Percentiles rank a stretch among this genome's conserved stretches.
These are phyloP conservation scores for Diaporthe humulicola DNA, from an alignment of 2,329 filamentous ascomycete genomes.

Conservation along the genomic window DNA sequence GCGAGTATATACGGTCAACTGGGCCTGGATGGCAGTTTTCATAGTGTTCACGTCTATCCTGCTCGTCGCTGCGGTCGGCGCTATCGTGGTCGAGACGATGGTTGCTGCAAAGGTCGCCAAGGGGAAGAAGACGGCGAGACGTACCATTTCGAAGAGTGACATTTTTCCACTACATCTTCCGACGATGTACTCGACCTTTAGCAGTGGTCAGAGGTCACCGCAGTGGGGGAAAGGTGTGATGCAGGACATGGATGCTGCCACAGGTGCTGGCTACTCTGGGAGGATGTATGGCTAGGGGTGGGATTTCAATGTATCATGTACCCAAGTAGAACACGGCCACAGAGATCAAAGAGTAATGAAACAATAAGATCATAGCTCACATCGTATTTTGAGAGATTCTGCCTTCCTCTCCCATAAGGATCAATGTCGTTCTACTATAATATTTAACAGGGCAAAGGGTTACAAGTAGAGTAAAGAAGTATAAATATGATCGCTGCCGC, in stretches of 20 bases:
- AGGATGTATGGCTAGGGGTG: not conserved
- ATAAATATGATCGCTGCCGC: too few species aligned
- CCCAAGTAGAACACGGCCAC: too few species aligned
- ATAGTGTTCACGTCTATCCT: slow-evolving; percentile 33
- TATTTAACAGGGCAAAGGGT: too few species aligned
- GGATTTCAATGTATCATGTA: not conserved
- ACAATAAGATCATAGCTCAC: not conserved
- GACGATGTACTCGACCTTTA: slow-evolving; percentile 38
- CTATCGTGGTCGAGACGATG: slow-evolving; percentile 37
- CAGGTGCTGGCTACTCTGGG: not conserved
- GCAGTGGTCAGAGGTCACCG: slow-evolving; percentile 37
- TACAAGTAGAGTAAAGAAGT: too few species aligned
- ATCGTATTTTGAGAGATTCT: too few species aligned
- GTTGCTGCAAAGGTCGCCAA: slow-evolving; percentile 37
- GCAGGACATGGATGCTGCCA: slow-evolving; percentile 39
- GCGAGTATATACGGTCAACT: slow-evolving; percentile 26
- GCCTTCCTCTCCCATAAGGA: too few species aligned
- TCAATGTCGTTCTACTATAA: too few species aligned
- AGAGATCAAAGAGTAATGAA: not conserved
- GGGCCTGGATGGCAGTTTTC: slow-evolving; percentile 32
- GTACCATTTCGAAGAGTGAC: slow-evolving; percentile 16
- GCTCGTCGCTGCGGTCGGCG: slow-evolving; percentile 26
- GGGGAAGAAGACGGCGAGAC: not conserved
- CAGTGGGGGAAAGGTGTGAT: slow-evolving; percentile 41
- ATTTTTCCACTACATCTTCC: slow-evolving; percentile 38